phyloP scores from a whole-genome alignment of 345 rosid genomes.

The Moricandia arvensis region DNA sequence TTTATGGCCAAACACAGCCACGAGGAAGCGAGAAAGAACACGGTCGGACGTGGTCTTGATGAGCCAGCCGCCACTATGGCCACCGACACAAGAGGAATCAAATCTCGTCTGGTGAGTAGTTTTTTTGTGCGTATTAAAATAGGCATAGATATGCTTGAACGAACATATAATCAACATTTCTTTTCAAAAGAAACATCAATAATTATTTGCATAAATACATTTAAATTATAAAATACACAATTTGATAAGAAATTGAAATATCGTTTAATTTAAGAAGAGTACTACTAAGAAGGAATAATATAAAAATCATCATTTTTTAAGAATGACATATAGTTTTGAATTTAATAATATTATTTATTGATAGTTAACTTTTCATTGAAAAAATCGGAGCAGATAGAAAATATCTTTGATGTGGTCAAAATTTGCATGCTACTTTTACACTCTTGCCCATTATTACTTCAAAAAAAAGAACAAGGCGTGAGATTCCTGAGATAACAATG shows the following conservation, averaged over 20 bases:
- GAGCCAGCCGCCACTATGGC: slow-evolving; percentile 2
- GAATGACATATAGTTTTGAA: not conserved
- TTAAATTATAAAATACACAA: not conserved
- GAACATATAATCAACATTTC: not conserved
- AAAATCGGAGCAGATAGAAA: slow-evolving; percentile 3
- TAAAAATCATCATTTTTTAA: too few species aligned
- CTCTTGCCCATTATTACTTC: not conserved
- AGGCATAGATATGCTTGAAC: not conserved
- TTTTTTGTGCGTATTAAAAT: not conserved
- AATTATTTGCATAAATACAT: not conserved
- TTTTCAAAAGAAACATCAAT: not conserved
- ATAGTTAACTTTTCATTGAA: not conserved
- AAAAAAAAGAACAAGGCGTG: not conserved
- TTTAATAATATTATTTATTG: not conserved
- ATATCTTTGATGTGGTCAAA: slow-evolving; percentile 2
- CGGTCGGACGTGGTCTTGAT: not conserved
- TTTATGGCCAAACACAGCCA: slow-evolving; percentile 30
- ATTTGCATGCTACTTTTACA: slow-evolving; percentile 22
- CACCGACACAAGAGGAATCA: slow-evolving; percentile 31
- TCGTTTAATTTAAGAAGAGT: not conserved
- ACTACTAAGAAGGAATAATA: not conserved
- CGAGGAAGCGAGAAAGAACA: not conserved
- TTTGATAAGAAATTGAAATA: not conserved
- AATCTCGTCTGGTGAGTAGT: slow-evolving; percentile 55
- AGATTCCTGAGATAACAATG: not conserved